Evolutionary conservation across 805 yeast genomes (phyloP), one percentile per base, ranked within the genome.

Genomic region (Metschnikowia lochheadii): DNA sequence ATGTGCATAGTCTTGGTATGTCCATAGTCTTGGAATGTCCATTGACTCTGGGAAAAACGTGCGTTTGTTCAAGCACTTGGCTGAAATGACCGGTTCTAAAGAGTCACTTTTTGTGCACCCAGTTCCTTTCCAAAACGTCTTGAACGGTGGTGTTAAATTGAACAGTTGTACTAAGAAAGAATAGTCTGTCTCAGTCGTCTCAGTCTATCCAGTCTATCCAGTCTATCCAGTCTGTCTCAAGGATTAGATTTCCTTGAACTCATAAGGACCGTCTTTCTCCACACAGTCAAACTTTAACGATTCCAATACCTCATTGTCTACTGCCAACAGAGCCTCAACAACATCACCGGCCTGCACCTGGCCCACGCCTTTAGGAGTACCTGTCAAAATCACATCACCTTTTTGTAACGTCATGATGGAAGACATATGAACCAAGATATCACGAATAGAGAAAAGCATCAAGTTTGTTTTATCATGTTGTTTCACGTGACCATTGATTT

Each of bases 321-420:
- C 78, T 29, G 66, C 68, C 54, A 89, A 67, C 56, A 80, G 78
- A 6, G 95, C 96, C 42, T 76, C 75, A 26, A 94, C 73, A 23
- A 66, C 63, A 64, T 94, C 98, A 8, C 97, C 98, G 0, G 96
- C 87, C 5, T 66, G 67, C 33, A 91, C 70, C 23, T 78, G 72
- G 7, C 98, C 97, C n/a, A 94, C 99, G 15, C 99, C 99, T 67
- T 90, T 89, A 42, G 99, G 99, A 1, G 99, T 94, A 15, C 99
- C 99, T 1, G 99, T 94, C 46, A 94, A 75, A 51, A 94, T 83
- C 55, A 94, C 77, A 63, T 94, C 99, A 31, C 97, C 97, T 48
- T 88, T 84, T 60, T 91, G 83, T 50, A 94, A 74, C 3, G 97
- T 89, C 92, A 92, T 92, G 60, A 89, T 83, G n/a, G 83, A 69